Evolutionary conservation across 768 basidiomycete genomes (phyloP).

Genomic region (Termitomyces eurrhizus): DNA sequence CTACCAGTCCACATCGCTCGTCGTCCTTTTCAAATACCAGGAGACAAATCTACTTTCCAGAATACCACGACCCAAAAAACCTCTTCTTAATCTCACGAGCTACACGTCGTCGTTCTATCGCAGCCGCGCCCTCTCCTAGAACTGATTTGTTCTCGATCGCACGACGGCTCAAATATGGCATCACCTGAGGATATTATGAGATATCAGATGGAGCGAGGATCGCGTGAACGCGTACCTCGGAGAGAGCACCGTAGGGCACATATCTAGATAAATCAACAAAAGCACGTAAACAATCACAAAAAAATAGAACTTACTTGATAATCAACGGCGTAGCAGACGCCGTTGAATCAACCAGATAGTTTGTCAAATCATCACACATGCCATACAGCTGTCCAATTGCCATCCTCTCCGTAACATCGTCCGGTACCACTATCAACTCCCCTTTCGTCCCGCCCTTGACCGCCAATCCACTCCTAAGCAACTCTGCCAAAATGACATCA

Average conservation of each 20-base stretch:
- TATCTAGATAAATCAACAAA: constrained; percentile 34
- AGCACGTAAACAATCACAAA: constrained; percentile 4
- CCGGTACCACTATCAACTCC: constrained; percentile 33
- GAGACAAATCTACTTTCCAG: neutral
- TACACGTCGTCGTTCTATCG: constrained; percentile 54
- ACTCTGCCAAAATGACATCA: constrained; percentile 53
- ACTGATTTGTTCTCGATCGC: constrained; percentile 94
- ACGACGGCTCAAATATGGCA: constrained; percentile 86
- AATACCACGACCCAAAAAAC: constrained; percentile 25
- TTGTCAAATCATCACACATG: constrained; percentile 82
- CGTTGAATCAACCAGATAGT: constrained; percentile 58
- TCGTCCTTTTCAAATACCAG: neutral
- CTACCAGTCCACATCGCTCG: neutral
- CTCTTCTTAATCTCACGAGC: constrained; percentile 48
- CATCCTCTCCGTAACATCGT: constrained; percentile 60
- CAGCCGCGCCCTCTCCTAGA: constrained; percentile 68
- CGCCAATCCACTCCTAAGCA: constrained; percentile 57
- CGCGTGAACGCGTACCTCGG: constrained; percentile 41
- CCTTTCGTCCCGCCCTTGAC: constrained; percentile 20
- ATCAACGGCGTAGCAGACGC: constrained; percentile 59
- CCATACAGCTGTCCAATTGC: constrained; percentile 83
- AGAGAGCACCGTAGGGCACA: constrained; percentile 70
- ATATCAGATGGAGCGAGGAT: neutral
- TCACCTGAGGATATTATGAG: constrained; percentile 45
- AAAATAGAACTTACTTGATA: constrained; percentile 52